Percentiles rank a stretch among this genome's conserved stretches.
Conservation (phyloP, 192 early-diverging fungal species). For the Mortierella claussenii region DNA sequence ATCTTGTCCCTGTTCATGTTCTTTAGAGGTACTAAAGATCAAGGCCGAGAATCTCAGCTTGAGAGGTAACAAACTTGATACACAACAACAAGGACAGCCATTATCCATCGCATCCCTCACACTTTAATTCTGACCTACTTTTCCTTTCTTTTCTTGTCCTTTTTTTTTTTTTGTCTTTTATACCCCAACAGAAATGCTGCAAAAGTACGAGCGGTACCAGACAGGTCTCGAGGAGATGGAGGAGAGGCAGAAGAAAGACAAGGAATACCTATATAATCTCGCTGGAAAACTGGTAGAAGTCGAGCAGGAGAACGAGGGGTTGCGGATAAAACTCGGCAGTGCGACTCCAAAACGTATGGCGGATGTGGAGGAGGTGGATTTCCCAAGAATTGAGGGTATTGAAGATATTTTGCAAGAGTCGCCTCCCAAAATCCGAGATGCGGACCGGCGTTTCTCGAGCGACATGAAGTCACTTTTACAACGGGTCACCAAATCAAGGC, state of each 20-base stretch:
- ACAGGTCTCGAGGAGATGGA: constrained; percentile 33
- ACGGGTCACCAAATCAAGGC: constrained; percentile 30
- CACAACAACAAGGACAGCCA: not conserved
- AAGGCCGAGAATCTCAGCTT: constrained; percentile 47
- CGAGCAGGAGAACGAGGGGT: constrained; percentile 26
- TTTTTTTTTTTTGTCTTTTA: not conserved
- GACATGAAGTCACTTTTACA: constrained; percentile 50
- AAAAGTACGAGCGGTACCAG: constrained; percentile 43
- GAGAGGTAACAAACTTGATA: constrained; percentile 10
- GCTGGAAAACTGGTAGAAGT: constrained; percentile 25
- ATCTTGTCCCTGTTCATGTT: too few relatives aligned
- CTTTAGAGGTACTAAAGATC: constrained; percentile 35
- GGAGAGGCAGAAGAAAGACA: constrained; percentile 40
- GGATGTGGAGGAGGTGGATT: constrained; percentile 34
- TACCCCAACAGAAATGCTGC: constrained; percentile 42
- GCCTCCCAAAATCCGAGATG: constrained; percentile 37
- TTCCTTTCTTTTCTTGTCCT: not conserved
- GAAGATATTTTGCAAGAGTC: constrained; percentile 50
- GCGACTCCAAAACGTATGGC: constrained; percentile 16
- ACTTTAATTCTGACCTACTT: not conserved
- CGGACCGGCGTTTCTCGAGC: constrained; percentile 41
- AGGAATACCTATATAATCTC: constrained; percentile 35
- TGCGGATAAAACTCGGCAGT: constrained; percentile 22
- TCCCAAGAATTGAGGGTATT: constrained; percentile 34
- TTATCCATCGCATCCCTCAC: not conserved